Evolutionary conservation across 2,329 filamentous ascomycete genomes (phyloP).

Genomic region (Microascus cirrosus): DNA sequence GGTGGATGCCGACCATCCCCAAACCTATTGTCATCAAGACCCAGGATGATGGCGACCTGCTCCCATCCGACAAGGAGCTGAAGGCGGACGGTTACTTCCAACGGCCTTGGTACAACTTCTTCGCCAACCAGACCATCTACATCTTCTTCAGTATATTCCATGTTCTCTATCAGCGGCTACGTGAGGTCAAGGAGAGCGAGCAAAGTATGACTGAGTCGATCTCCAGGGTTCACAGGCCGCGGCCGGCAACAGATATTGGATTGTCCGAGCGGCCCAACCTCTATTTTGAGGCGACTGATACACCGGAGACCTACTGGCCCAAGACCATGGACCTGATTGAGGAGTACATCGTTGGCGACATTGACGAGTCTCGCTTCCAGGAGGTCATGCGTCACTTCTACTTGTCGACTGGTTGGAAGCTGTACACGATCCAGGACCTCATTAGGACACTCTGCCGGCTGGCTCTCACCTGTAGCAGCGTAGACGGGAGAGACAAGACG

Average conservation of each 20-base stretch:
- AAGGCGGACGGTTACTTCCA: constrained; percentile 73
- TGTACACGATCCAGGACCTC: constrained; percentile 88
- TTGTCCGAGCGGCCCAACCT: constrained; percentile 69
- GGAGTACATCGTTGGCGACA: constrained; percentile 70
- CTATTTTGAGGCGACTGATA: constrained; percentile 58
- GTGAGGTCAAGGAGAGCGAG: constrained; percentile 73
- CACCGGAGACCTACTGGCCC: constrained; percentile 64
- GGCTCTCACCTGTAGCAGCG: constrained; percentile 71
- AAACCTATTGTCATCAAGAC: constrained; percentile 40
- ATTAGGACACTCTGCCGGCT: constrained; percentile 72
- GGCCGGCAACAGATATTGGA: constrained; percentile 74
- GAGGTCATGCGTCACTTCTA: constrained; percentile 89
- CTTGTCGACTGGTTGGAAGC: constrained; percentile 77
- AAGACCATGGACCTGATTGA: constrained; percentile 80
- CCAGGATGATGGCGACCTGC: constrained; percentile 38
- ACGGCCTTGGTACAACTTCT: constrained; percentile 77
- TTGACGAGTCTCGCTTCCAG: constrained; percentile 76
- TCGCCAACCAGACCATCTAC: constrained; percentile 82
- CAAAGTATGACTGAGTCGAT: constrained; percentile 64
- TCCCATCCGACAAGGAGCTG: constrained; percentile 49
- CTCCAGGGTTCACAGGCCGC: constrained; percentile 58
- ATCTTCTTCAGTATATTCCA: constrained; percentile 93
- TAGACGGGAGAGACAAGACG: constrained; percentile 86
- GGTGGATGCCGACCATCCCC: constrained; percentile 53
- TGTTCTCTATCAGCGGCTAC: constrained; percentile 74